Evolutionary conservation across 2,329 filamentous ascomycete genomes (phyloP), one percentile per base, ranked within the genome.

Genomic region (Aspergillus neotritici): DNA sequence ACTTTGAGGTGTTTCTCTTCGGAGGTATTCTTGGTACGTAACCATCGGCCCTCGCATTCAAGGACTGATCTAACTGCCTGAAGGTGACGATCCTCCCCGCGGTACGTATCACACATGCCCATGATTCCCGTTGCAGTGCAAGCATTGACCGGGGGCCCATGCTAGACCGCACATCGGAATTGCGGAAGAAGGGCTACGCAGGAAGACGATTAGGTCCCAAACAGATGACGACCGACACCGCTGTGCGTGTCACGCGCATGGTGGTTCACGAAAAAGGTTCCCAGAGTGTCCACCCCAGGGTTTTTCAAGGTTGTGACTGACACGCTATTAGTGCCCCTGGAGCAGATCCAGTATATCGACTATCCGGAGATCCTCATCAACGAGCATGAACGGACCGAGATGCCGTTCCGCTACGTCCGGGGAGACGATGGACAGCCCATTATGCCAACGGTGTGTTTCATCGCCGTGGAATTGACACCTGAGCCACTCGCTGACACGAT

Each of bases 191-290:
- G 64, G 93, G 93, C 3, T 98, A 94, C 58, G 76, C 83, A 45
- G 89, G 91, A 45, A 82, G 93, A 41, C 79, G 93, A 45, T 75
- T 98, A 25, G 93, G 93, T 0, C 87, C 91, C 6, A 84, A 90
- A 56, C 93, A 98, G 68, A 96, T 98, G 91, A 97, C 93, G 3
- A 98, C 93, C 4, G 93, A 98, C 65, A 98, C 93, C 14, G 93
- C 93, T 4, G 93, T 96, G 39, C 79, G 93, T 53, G 91, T 96
- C 34, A 97, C 93, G 28, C 80, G 93, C 52, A 84, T 94, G 55
- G 86, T 97, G 5, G 82, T 90, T 9, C 86, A 94, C 60, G 80
- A 90, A 52, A 85, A 85, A 71, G 78, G 90, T 94, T 40, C 44
- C 39, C 31, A 12, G 15, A 21, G 11, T 13, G 12, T 8, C 5